A percentile compares a stretch with the other conserved stretches of the same genome.
Evolutionary conservation across 2,329 filamentous ascomycete species (phyloP).

Genomic region (Colletotrichum ledebouriae): DNA sequence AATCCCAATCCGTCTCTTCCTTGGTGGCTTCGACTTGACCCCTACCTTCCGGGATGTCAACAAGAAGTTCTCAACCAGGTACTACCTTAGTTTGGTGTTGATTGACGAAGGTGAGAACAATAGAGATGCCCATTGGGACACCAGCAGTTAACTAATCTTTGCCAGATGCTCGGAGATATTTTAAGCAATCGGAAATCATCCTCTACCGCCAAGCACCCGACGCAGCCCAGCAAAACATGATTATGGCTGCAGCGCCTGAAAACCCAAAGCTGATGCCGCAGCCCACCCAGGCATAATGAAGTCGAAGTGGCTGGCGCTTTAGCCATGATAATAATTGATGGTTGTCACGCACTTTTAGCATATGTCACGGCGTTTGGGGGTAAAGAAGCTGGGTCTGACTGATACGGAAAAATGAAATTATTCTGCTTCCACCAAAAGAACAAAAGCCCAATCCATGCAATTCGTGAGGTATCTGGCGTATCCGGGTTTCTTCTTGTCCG

Average conservation of each 20-base stretch:
- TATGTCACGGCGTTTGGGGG: conserved; percentile 55
- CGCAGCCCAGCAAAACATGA: conserved; percentile 57
- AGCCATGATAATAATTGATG: conserved; percentile 32
- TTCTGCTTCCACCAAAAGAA: conserved; percentile 44
- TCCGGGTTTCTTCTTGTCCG: conserved; percentile 17
- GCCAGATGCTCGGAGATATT: conserved; percentile 92
- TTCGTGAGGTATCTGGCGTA: conserved; percentile 43
- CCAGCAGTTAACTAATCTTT: conserved; percentile 42
- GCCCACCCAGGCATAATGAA: conserved; percentile 42
- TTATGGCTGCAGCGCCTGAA: conserved; percentile 59
- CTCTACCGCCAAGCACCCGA: conserved; percentile 87
- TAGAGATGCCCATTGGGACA: conserved; percentile 26
- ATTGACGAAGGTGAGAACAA: conserved; percentile 84
- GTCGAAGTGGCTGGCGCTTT: neutral
- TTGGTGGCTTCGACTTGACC: conserved; percentile 96
- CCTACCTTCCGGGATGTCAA: conserved; percentile 99
- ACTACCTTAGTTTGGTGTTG: conserved; percentile 95
- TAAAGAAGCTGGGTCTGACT: conserved; percentile 46
- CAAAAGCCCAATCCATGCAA: conserved; percentile 43
- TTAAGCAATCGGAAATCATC: conserved; percentile 99
- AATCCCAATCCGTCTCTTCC: conserved; percentile 95
- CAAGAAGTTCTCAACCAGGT: conserved; percentile 99
- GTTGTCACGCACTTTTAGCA: conserved; percentile 51
- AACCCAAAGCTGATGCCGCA: conserved; percentile 59
- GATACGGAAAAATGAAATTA: conserved; percentile 42